Conservation (phyloP, 1,284 basidiomycete species). For the Melampsora abietis-canadensis region DNA sequence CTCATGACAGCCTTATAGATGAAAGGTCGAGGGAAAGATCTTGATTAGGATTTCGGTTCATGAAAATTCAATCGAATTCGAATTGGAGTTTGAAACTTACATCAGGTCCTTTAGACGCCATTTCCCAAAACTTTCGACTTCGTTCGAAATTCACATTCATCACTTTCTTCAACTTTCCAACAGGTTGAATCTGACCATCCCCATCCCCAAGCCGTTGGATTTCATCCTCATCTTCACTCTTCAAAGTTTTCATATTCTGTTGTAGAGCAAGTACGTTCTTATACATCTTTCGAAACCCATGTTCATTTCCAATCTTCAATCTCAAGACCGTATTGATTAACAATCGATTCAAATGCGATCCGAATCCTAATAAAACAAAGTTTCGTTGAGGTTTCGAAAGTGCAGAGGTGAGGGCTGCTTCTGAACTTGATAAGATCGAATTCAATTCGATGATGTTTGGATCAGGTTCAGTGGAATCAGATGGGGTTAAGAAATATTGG, state of each 20-base stretch:
- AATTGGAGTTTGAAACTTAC: slow-evolving; percentile 4
- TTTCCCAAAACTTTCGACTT: slow-evolving; percentile 73
- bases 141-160: slow-evolving; percentile 67
- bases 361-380: slow-evolving; percentile 77
- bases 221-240: slow-evolving; percentile 44
- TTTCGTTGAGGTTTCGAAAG: slow-evolving; percentile 58
- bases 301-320: slow-evolving; percentile 68
- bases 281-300: slow-evolving; percentile 81
- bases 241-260: slow-evolving; percentile 79
- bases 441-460: slow-evolving; percentile 85
- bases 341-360: slow-evolving; percentile 78
- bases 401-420: slow-evolving; percentile 66
- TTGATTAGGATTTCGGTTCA: too few relatives aligned
- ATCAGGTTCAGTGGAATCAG: slow-evolving; percentile 81
- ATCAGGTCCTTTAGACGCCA: slow-evolving; percentile 52
- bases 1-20: slow-evolving; percentile 42
- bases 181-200: slow-evolving; percentile 60
- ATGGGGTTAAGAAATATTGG: slow-evolving; percentile 48
- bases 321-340: slow-evolving; percentile 71
- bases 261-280: slow-evolving; percentile 88
- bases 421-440: slow-evolving; percentile 70
- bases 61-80: too few relatives aligned
- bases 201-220: slow-evolving; percentile 52
- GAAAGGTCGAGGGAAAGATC: too few relatives aligned
- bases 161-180: background rate